Percentiles rank a stretch among this genome's conserved stretches.
phyloP scores from a whole-genome alignment of 2,329 filamentous ascomycete genomes.

The Fusarium phyllophilum region DNA sequence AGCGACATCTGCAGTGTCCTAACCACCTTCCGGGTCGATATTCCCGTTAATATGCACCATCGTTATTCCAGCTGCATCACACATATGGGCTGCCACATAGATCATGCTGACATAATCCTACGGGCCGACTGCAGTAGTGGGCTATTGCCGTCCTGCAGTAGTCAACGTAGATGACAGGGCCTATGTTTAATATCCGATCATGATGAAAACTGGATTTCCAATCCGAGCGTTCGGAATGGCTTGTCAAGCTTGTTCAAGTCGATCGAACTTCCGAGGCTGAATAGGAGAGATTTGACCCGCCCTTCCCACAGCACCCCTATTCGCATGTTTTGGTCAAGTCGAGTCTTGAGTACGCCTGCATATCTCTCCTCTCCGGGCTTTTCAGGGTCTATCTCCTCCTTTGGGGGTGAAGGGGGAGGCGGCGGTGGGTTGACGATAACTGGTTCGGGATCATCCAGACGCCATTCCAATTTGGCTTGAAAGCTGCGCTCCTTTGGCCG shows the following conservation, averaged over 20 bases:
- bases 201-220: constrained; percentile 86
- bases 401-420: constrained; percentile 1
- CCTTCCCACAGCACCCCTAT: constrained; percentile 94
- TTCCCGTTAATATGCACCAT: constrained; percentile 7
- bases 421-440: constrained; percentile 12
- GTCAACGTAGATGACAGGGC: neutral
- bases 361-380: constrained; percentile 69
- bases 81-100: constrained; percentile 5
- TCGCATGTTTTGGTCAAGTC: constrained; percentile 87
- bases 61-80: constrained; percentile 14
- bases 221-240: constrained; percentile 78
- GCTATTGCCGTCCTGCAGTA: constrained; percentile 1
- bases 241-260: constrained; percentile 81
- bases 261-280: constrained; percentile 88
- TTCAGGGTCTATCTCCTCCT: constrained; percentile 28
- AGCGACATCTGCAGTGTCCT: neutral
- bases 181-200: constrained; percentile 53
- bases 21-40: constrained; percentile 1
- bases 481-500: constrained; percentile 57
- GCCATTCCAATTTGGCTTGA: constrained; percentile 64
- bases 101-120: constrained; percentile 6
- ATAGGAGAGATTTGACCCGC: constrained; percentile 88
- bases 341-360: constrained; percentile 88
- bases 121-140: constrained; percentile 13
- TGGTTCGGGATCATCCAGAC: constrained; percentile 54